These are phyloP conservation scores for Blastobotrys aristatus DNA, from an alignment of 1,139 yeast species.

Conservation along the genomic window DNA sequence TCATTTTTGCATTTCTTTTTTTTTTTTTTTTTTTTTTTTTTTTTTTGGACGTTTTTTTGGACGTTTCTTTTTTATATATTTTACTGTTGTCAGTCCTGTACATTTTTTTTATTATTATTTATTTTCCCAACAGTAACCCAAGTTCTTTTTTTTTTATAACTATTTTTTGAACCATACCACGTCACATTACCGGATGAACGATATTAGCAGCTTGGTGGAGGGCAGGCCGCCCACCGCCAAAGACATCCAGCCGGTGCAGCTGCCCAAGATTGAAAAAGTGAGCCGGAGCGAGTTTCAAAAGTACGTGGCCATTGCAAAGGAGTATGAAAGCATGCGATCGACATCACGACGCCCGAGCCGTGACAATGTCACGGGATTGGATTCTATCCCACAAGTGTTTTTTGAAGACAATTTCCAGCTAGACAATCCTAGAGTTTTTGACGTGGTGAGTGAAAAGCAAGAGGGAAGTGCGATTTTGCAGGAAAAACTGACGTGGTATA, in stretches of 20 bases:
- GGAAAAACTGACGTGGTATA: conserved; percentile 72
- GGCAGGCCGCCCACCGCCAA: conserved; percentile 57
- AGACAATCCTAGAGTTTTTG: conserved; percentile 84
- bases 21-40: neutral
- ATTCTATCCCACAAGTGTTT: conserved; percentile 62
- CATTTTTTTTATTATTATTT: neutral
- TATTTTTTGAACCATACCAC: no score
- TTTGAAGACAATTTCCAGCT: conserved; percentile 62
- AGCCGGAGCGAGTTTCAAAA: conserved; percentile 43
- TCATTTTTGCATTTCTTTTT: neutral
- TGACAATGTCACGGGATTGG: conserved; percentile 27
- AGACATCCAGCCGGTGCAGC: conserved; percentile 80
- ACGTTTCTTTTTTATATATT: neutral
- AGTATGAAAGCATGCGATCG: conserved; percentile 39
- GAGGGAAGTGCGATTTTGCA: conserved; percentile 58
- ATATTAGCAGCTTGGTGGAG: neutral
- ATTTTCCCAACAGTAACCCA: neutral
- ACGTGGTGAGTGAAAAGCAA: conserved; percentile 58
- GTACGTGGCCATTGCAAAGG: conserved; percentile 48
- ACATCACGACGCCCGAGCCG: conserved; percentile 7
- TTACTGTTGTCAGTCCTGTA: neutral
- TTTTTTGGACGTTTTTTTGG: no score
- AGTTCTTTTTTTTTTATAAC: no score
- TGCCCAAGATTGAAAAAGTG: conserved; percentile 55
- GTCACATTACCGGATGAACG: neutral